These are phyloP conservation scores for Sutorius eximius DNA, from an alignment of 1,284 basidiomycete species.

Conservation along the genomic window DNA sequence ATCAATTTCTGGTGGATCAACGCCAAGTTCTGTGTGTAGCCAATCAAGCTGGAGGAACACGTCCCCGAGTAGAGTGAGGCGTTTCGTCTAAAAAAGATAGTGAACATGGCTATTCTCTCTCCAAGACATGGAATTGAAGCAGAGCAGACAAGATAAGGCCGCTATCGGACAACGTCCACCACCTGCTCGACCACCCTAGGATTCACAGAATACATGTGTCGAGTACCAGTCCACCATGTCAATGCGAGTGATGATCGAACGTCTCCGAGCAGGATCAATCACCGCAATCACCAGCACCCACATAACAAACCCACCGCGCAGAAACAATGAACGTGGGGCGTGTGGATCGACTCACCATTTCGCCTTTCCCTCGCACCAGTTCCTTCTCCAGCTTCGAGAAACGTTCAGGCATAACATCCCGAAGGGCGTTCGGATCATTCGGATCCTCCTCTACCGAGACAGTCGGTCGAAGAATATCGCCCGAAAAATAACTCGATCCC, in stretches of 20 bases:
- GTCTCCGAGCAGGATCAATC: background rate
- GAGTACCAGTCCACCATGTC: background rate
- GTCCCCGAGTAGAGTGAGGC: conserved; percentile 61
- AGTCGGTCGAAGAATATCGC: conserved; percentile 55
- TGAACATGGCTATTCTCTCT: background rate
- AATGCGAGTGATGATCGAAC: background rate
- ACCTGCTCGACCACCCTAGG: background rate
- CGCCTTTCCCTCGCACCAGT: conserved; percentile 73
- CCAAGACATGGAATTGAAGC: background rate
- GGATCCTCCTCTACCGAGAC: conserved; percentile 44
- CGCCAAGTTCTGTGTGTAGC: conserved; percentile 77
- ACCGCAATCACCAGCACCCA: background rate
- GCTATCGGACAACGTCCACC: background rate
- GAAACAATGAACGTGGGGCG: background rate
- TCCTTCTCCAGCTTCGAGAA: conserved; percentile 80
- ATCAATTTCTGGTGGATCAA: conserved; percentile 53
- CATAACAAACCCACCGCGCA: background rate
- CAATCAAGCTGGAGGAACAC: conserved; percentile 74
- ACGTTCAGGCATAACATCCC: conserved; percentile 74
- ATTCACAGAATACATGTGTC: background rate
- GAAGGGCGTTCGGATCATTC: conserved; percentile 43
- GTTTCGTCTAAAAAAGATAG: conserved; percentile 51
- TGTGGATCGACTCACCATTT: conserved; percentile 57
- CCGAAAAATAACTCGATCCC: conserved; percentile 58
- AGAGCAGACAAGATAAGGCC: too few species aligned